Conservation (phyloP, 2,329 filamentous ascomycete genomes). For the Volutella citrinella region DNA sequence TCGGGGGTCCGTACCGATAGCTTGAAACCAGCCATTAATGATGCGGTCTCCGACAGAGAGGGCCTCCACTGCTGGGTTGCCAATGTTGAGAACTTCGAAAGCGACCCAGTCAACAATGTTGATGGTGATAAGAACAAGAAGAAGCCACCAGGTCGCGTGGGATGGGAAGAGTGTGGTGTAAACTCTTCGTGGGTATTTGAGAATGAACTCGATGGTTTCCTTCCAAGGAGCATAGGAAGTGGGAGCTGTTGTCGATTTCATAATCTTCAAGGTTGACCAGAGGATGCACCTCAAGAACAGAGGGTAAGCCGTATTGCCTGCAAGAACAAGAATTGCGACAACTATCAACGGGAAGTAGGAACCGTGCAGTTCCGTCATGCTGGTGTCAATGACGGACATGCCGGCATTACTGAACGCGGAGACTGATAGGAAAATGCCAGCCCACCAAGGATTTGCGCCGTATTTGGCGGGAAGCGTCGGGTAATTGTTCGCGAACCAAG, state of each 20-base stretch:
- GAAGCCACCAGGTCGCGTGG: conserved; percentile 63
- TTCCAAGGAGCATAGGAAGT: conserved; percentile 39
- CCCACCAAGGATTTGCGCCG: conserved; percentile 65
- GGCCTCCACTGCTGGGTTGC: conserved; percentile 51
- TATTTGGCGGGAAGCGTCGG: conserved; percentile 48
- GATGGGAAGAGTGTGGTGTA: conserved; percentile 64
- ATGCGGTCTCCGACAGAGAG: conserved; percentile 53
- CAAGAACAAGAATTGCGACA: conserved; percentile 58
- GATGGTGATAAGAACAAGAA: conserved; percentile 57
- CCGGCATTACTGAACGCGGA: conserved; percentile 72
- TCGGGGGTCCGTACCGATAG: conserved; percentile 41
- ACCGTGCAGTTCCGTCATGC: conserved; percentile 60
- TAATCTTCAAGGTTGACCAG: conserved; percentile 46
- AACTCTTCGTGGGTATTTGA: conserved; percentile 55
- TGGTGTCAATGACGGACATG: conserved; percentile 64
- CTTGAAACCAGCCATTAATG: conserved; percentile 65
- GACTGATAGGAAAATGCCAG: conserved; percentile 64
- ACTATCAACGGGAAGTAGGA: conserved; percentile 48
- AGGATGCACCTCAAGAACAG: conserved; percentile 59
- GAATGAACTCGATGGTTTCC: conserved; percentile 51
- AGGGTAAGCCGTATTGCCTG: conserved; percentile 65
- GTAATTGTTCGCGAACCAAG: conserved; percentile 55
- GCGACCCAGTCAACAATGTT: conserved; percentile 63
- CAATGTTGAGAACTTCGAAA: conserved; percentile 64
- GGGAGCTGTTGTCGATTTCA: conserved; percentile 36